A percentile compares a stretch with the other conserved stretches of the same genome.
phyloP scores from a whole-genome alignment of 164 flowering plant genomes.

The Umbellularia californica region DNA sequence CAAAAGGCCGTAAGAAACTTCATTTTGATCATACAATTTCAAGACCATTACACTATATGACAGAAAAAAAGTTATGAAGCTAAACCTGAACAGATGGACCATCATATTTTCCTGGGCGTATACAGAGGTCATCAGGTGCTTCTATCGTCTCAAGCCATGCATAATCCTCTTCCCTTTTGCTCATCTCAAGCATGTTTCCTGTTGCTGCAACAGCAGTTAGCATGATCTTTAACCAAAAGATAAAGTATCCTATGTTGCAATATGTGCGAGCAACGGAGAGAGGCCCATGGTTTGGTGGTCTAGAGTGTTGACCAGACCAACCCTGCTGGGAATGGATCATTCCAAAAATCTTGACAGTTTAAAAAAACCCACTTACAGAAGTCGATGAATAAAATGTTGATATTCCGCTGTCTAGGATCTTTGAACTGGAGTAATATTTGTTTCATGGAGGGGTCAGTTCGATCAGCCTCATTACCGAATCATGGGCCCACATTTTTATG shows the following conservation, averaged over 20 bases:
- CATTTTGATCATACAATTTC: too few species aligned
- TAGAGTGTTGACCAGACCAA: background rate
- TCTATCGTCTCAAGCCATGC: conserved; percentile 83
- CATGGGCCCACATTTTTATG: too few species aligned
- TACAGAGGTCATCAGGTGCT: conserved; percentile 77
- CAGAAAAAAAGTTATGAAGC: conserved; percentile 3
- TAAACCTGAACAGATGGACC: conserved; percentile 66
- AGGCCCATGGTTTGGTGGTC: background rate
- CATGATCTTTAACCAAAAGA: background rate
- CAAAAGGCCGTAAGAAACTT: too few species aligned
- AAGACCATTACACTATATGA: background rate
- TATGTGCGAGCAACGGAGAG: background rate
- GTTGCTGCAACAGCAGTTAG: conserved; percentile 25
- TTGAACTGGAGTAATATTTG: too few species aligned
- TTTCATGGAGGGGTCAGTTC: too few species aligned
- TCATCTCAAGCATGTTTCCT: conserved; percentile 23
- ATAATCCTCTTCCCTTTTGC: conserved; percentile 53
- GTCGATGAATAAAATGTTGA: too few species aligned
- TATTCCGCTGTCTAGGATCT: too few species aligned
- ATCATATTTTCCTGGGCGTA: conserved; percentile 63
- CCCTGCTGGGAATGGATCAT: background rate
- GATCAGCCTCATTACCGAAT: too few species aligned
- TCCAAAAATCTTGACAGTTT: too few species aligned
- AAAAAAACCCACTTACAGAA: too few species aligned
- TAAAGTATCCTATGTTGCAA: background rate